phyloP scores from a whole-genome alignment of 2,329 filamentous ascomycete species.

The Exophiala sp. region DNA sequence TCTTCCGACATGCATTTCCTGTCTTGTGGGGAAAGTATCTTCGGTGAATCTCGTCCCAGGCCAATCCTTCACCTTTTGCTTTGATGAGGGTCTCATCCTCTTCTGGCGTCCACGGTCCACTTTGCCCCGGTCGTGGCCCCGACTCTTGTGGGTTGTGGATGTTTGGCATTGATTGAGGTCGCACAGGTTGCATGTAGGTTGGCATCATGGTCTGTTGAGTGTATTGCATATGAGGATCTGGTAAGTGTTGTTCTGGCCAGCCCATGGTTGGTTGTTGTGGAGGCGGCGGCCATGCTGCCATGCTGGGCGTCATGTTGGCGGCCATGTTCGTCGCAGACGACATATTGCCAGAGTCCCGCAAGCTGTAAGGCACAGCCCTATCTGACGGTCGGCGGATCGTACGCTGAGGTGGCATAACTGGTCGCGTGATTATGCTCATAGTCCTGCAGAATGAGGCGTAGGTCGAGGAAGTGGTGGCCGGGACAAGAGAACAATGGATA shows the following conservation, averaged over 20 bases:
- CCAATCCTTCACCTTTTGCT: slow-evolving; percentile 70
- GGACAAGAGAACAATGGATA: slow-evolving; percentile 1
- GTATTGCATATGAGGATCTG: slow-evolving; percentile 18
- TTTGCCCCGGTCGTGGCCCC: slow-evolving; percentile 30
- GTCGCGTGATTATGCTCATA: slow-evolving; percentile 3
- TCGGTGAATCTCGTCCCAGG: slow-evolving; percentile 77
- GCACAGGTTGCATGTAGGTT: slow-evolving; percentile 16
- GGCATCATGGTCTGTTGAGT: slow-evolving; percentile 21
- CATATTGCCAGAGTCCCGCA: slow-evolving; percentile 11
- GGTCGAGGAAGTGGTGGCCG: slow-evolving; percentile 17
- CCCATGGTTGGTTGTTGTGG: slow-evolving; percentile 6
- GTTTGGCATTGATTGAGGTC: slow-evolving; percentile 4
- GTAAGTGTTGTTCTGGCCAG: slow-evolving; percentile 16
- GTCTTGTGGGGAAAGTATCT: slow-evolving; percentile 73
- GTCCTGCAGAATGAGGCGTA: slow-evolving; percentile 4
- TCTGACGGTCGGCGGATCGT: slow-evolving; percentile 11
- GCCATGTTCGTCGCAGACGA: slow-evolving; percentile 18
- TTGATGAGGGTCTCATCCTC: slow-evolving; percentile 72
- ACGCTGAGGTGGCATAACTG: slow-evolving; percentile 21
- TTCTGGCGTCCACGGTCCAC: slow-evolving; percentile 66
- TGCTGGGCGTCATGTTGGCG: slow-evolving; percentile 18
- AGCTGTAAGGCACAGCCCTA: slow-evolving; percentile 22
- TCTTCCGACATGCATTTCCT: slow-evolving; percentile 81
- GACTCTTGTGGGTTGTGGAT: slow-evolving; percentile 7
- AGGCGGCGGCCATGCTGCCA: slow-evolving; percentile 15